These are phyloP conservation scores for Nidula niveotomentosa DNA, from an alignment of 1,284 basidiomycete genomes.

Conservation along the genomic window DNA sequence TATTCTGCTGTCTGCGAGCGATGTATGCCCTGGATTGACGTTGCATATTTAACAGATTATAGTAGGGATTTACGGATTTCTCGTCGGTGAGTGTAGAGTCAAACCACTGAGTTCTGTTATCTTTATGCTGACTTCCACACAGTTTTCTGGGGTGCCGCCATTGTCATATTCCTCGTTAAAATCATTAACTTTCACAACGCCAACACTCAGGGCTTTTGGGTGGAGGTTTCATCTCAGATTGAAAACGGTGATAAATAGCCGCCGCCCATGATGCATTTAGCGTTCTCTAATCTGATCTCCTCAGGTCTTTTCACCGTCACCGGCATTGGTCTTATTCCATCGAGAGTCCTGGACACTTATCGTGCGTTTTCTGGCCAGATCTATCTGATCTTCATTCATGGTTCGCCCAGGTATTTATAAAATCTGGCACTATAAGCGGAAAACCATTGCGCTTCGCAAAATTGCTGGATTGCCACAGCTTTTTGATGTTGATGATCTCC, in stretches of 20 bases:
- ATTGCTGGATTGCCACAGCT: conserved; percentile 66
- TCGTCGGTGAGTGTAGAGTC: conserved; percentile 49
- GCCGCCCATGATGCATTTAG: background rate
- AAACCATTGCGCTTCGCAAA: conserved; percentile 53
- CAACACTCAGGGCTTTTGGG: conserved; percentile 68
- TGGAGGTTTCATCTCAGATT: conserved; percentile 79
- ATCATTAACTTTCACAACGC: conserved; percentile 70
- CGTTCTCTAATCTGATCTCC: background rate
- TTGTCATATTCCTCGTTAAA: conserved; percentile 74
- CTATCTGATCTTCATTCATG: conserved; percentile 1
- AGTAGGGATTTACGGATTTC: conserved; percentile 79
- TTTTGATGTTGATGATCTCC: conserved; percentile 74
- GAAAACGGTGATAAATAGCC: conserved; percentile 54
- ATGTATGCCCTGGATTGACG: too few species aligned
- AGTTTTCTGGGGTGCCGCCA: conserved; percentile 79
- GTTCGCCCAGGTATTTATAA: conserved; percentile 54
- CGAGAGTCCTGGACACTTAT: conserved; percentile 76
- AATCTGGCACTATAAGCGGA: conserved; percentile 74
- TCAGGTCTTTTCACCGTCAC: conserved; percentile 79
- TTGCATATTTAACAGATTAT: conserved; percentile 45
- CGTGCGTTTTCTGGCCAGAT: conserved; percentile 40
- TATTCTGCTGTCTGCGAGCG: conserved; percentile 6
- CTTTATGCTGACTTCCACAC: background rate
- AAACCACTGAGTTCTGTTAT: too few species aligned
- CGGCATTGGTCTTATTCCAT: conserved; percentile 74